Evolutionary conservation across 108 stramenopile species (phyloP).

Genomic region (Nitzschia inconspicua): DNA sequence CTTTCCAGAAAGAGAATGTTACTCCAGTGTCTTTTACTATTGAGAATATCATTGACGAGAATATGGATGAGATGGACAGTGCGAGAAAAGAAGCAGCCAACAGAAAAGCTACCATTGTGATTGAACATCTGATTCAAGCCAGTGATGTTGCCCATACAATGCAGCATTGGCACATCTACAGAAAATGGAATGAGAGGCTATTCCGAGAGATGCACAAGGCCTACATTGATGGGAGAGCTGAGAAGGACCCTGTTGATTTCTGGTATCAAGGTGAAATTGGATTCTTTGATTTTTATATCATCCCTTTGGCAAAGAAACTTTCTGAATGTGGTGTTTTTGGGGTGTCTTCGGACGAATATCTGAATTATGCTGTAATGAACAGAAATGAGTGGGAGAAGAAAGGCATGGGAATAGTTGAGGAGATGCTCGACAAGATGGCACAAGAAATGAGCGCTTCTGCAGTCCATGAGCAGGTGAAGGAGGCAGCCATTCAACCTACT

Average conservation of each 20-base stretch:
- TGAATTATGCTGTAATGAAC: too few relatives aligned
- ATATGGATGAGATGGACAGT: neutral
- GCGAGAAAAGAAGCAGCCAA: neutral
- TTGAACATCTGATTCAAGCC: conserved; percentile 14
- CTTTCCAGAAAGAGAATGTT: conserved; percentile 22
- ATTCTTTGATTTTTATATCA: conserved; percentile 14
- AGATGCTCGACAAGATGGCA: too few relatives aligned
- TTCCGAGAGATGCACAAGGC: conserved; percentile 9
- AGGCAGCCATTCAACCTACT: too few relatives aligned
- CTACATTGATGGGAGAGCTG: conserved; percentile 3
- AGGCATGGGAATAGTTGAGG: too few relatives aligned
- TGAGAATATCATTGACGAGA: neutral
- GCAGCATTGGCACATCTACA: conserved; percentile 14
- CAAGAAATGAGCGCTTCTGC: too few relatives aligned
- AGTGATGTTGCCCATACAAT: conserved; percentile 7
- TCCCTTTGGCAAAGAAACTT: conserved; percentile 48
- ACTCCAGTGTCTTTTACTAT: too few relatives aligned
- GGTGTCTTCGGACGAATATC: conserved; percentile 17
- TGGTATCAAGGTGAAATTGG: conserved; percentile 11
- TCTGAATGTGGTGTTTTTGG: conserved; percentile 66
- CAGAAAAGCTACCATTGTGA: conserved; percentile 8
- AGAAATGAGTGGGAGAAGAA: conserved; percentile 42
- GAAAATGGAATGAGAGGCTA: conserved; percentile 10
- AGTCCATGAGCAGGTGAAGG: too few relatives aligned
- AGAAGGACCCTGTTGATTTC: neutral